Conservation (phyloP, 345 rosid genomes). For the Heritiera fomes region DNA sequence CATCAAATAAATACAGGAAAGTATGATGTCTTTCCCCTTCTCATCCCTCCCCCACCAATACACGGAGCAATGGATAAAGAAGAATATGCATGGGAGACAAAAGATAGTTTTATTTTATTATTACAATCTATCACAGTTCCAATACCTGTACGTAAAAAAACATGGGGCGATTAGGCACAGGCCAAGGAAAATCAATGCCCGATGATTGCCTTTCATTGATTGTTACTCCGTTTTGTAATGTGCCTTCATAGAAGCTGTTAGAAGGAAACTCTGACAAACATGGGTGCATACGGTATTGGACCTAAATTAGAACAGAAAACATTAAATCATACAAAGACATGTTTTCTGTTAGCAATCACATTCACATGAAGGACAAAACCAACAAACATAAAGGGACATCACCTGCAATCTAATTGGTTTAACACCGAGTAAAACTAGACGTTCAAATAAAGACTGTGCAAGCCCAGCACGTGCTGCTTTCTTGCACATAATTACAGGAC, state of each 20-base stretch:
- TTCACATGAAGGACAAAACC: constrained; percentile 1
- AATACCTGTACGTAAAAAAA: constrained; percentile 97
- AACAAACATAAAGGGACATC: constrained; percentile 17
- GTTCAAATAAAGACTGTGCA: constrained; percentile 96
- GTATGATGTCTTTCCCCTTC: constrained; percentile 1
- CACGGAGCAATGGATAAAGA: not conserved
- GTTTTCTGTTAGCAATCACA: not conserved
- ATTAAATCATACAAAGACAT: constrained; percentile 12
- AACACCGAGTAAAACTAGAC: constrained; percentile 92
- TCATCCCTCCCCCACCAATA: not conserved
- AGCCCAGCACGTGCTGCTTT: constrained; percentile 99
- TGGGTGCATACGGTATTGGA: constrained; percentile 99
- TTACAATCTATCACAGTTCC: not conserved
- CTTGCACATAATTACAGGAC: constrained; percentile 99
- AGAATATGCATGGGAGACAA: not conserved
- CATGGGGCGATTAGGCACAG: constrained; percentile 98
- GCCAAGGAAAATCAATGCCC: constrained; percentile 99
- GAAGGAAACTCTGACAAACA: constrained; percentile 97
- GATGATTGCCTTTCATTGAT: constrained; percentile 89
- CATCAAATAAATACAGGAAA: constrained; percentile 1
- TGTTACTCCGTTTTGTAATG: constrained; percentile 98
- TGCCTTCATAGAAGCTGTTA: constrained; percentile 97
- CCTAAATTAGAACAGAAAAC: constrained; percentile 49
- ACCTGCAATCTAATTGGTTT: constrained; percentile 99
- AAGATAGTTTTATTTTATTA: not conserved